Evolutionary conservation across 73 alveolate species (phyloP).

Genomic region (Paramecium pentaurelia): DNA sequence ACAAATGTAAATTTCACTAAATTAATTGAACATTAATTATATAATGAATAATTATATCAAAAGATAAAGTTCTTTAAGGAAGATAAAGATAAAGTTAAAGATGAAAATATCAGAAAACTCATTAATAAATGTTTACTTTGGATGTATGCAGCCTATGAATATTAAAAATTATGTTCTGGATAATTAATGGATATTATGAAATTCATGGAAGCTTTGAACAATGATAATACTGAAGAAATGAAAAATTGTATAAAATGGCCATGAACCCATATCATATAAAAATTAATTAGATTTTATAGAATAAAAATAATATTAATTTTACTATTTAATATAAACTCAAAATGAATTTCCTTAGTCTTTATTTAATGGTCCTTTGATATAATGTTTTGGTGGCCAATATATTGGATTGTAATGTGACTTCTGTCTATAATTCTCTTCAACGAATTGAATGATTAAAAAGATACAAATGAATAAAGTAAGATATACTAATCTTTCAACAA

Average conservation of each 20-base stretch:
- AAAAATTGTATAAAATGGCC: neutral
- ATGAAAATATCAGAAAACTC: neutral
- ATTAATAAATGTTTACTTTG: neutral
- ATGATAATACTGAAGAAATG: neutral
- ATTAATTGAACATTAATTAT: neutral
- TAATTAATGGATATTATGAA: neutral
- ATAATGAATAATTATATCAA: neutral
- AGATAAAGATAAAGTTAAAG: neutral
- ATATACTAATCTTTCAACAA: neutral
- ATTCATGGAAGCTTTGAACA: neutral
- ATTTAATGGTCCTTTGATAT: constrained; percentile 57
- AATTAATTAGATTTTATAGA: neutral
- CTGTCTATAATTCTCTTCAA: constrained; percentile 44
- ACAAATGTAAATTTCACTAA: neutral
- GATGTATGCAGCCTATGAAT: neutral
- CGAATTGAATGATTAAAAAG: neutral
- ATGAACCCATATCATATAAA: neutral
- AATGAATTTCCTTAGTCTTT: constrained; percentile 55
- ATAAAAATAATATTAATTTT: neutral
- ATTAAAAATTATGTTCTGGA: neutral
- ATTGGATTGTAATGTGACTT: constrained; percentile 39
- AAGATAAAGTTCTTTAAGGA: neutral
- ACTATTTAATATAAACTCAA: constrained; percentile 20
- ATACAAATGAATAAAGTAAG: neutral
- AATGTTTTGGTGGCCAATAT: constrained; percentile 57